Percentiles rank a stretch among this genome's conserved stretches.
Conservation (phyloP, 164 flowering plant species). For the Stephania yunnanensis region DNA sequence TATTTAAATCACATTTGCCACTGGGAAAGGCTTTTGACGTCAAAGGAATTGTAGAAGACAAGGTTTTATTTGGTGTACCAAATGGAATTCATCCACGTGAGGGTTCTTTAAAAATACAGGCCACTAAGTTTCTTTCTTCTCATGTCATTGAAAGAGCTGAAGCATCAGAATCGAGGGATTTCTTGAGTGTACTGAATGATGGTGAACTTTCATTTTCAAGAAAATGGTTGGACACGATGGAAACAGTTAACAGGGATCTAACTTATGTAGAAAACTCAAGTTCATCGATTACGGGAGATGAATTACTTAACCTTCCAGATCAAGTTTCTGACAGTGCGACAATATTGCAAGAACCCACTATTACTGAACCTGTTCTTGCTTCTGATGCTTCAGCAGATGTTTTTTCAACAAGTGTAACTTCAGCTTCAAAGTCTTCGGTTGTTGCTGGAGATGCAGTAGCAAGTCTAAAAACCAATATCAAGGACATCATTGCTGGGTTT, state of each 20-base stretch:
- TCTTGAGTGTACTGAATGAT: constrained; percentile 18
- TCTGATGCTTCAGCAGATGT: constrained; percentile 16
- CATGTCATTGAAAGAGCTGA: constrained; percentile 24
- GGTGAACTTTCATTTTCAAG: constrained; percentile 17
- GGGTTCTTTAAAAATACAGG: constrained; percentile 33
- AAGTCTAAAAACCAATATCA: constrained; percentile 27
- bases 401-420: constrained; percentile 23
- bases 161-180: constrained; percentile 21
- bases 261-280: constrained; percentile 32
- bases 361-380: constrained; percentile 25
- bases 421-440: constrained; percentile 27
- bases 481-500: constrained; percentile 29
- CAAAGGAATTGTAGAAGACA: constrained; percentile 30
- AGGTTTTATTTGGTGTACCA: constrained; percentile 20
- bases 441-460: constrained; percentile 30
- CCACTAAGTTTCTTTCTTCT: constrained; percentile 26
- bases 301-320: constrained; percentile 19
- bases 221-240: constrained; percentile 24
- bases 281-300: constrained; percentile 10
- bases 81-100: constrained; percentile 26
- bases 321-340: constrained; percentile 22
- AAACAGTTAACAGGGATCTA: constrained; percentile 20
- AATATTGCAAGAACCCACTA: constrained; percentile 13
- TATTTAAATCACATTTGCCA: constrained; percentile 20
- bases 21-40: constrained; percentile 28